Base-by-base conservation (phyloP, 208 protist genomes). In the Acanthamoeba triangularis region DNA sequence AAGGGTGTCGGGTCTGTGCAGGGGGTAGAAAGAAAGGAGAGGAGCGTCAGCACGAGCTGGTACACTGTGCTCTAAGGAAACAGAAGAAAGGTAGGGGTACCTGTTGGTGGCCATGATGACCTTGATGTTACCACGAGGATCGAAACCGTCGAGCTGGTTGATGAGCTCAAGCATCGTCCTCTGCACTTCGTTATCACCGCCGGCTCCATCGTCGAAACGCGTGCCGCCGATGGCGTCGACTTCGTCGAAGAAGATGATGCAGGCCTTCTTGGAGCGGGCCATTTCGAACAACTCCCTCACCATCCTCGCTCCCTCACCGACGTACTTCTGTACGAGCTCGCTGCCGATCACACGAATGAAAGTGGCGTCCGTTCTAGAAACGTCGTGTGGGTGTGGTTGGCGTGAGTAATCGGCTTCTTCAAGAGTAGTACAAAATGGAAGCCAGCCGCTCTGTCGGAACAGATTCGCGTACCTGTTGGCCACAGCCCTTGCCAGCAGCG, bases 221-320 rank as follows among this genome's bases (percentile, higher is more conserved):
- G 98, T 98, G 44, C 99, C 99, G 90, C 99, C 99, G 87, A 99
- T 99, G 33, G 99, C 99, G 96, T 99, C 99, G 41, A 99, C 99
- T 98, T 99, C 99, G 96, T 99, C 99, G 96, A 99, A 99, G 97
- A 99, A 99, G 96, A 99, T 99, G 93, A 99, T 99, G 96, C 99
- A 99, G 85, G 99, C 99, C 97, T 99, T 99, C 97, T 99, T 90
- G 5, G 98, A 98, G 52, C 99, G 97, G 8, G 99, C 99, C 94
- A 99, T 99, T 97, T 99, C 99, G 97, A 99, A 99, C 25, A 99
- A 98, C 97, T 99, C 99, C 84, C 99, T 98, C 37, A 99, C 99
- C 99, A 99, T 99, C 47, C 99, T 97, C 23, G 99, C 99, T 56
- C 99, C 99, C 96, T 99, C 99, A 88, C 99, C 99, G 56, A 99